These are phyloP conservation scores for Neoscytalidium dimidiatum DNA, from an alignment of 2,329 filamentous ascomycete species.

Conservation along the genomic window DNA sequence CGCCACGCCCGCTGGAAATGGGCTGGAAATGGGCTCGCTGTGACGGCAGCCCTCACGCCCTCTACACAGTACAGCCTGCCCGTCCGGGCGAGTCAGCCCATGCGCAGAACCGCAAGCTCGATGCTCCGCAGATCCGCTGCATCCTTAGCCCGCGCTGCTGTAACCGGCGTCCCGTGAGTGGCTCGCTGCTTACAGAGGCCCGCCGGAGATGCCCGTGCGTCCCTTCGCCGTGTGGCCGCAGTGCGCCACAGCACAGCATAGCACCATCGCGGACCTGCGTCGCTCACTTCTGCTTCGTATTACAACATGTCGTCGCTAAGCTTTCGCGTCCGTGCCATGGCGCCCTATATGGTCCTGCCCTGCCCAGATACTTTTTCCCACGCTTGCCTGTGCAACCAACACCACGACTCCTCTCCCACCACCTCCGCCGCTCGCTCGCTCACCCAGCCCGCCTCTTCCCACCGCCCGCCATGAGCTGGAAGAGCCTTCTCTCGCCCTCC, in stretches of 20 bases:
- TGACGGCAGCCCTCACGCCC: too few species aligned
- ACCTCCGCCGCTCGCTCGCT: neutral
- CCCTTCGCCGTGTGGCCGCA: neutral
- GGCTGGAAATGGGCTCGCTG: neutral
- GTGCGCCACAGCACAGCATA: neutral
- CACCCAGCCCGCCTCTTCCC: neutral
- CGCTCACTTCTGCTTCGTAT: neutral
- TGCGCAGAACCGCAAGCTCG: neutral
- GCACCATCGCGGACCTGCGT: neutral
- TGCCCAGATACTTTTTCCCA: neutral
- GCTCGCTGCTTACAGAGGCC: neutral
- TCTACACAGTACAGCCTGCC: too few species aligned
- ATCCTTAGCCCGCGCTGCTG: neutral
- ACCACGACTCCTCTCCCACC: neutral
- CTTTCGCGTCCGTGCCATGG: neutral
- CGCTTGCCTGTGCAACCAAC: constrained; percentile 3
- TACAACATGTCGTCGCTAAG: neutral
- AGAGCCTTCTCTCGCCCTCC: constrained; percentile 6
- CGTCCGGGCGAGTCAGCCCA: neutral
- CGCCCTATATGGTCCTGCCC: neutral
- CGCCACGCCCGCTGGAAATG: neutral
- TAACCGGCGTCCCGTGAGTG: neutral
- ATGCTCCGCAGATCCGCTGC: neutral
- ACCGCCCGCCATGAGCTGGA: constrained; percentile 6
- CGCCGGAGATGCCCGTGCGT: neutral